These are phyloP conservation scores for Ascosphaera apis DNA, from an alignment of 2,329 filamentous ascomycete species.

Conservation along the genomic window DNA sequence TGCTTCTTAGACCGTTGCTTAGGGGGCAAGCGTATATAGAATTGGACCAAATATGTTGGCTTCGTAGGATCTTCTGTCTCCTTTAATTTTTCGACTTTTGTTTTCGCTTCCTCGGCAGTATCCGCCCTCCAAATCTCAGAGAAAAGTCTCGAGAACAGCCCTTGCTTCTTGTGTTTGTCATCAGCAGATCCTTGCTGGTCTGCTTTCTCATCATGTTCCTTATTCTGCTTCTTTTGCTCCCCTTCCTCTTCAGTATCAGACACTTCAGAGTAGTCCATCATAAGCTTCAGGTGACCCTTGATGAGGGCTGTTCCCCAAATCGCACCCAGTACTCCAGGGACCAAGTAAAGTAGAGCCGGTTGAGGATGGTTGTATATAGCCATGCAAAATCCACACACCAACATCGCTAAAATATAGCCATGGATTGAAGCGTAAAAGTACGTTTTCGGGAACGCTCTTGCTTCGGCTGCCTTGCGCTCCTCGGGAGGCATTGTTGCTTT, in stretches of 20 bases:
- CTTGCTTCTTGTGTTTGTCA: not conserved
- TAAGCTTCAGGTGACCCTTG: conserved; percentile 46
- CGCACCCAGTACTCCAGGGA: conserved; percentile 56
- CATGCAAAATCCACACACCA: conserved; percentile 54
- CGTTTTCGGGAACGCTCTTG: conserved; percentile 45
- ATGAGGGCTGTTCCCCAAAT: conserved; percentile 51
- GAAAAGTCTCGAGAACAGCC: too few relatives aligned
- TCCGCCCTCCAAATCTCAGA: not conserved
- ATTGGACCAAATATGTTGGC: conserved; percentile 11
- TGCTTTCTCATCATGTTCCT: not conserved
- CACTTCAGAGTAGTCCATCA: conserved; percentile 50
- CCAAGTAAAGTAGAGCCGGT: conserved; percentile 76
- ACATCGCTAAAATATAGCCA: conserved; percentile 60
- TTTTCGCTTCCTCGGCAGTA: conserved; percentile 1
- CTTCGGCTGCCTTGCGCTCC: conserved; percentile 16
- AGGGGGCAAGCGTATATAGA: conserved; percentile 6
- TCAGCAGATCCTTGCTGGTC: not conserved
- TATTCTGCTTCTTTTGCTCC: conserved; percentile 3
- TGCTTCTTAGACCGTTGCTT: conserved; percentile 1
- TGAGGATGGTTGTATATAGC: conserved; percentile 61
- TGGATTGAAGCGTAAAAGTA: conserved; percentile 61
- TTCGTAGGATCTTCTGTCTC: conserved; percentile 4
- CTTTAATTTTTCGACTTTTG: conserved; percentile 18
- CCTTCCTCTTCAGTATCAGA: conserved; percentile 22
- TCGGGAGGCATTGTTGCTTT: conserved; percentile 10